A percentile compares a stretch with the other conserved stretches of the same genome.
Evolutionary conservation across 257 asterid species (phyloP).

Genomic region (Solanum verrucosum): DNA sequence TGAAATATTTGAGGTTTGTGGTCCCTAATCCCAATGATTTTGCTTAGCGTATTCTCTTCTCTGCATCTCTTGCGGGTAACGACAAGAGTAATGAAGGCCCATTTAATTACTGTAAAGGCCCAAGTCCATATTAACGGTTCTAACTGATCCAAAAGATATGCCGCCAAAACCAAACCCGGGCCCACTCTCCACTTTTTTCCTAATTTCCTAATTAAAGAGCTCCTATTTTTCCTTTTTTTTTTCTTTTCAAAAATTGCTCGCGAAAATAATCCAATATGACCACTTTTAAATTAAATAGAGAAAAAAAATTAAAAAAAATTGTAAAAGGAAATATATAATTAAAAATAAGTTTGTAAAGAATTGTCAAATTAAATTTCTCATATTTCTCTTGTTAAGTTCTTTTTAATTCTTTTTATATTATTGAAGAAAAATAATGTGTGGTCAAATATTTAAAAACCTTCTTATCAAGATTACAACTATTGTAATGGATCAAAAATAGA

Average conservation of each 20-base stretch:
- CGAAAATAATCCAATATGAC: background rate
- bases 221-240: background rate
- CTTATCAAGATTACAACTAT: background rate
- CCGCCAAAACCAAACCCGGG: background rate
- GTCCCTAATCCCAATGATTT: background rate
- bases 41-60: background rate
- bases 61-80: slow-evolving; percentile 2
- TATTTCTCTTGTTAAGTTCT: background rate
- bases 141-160: background rate
- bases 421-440: background rate
- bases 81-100: background rate
- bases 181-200: background rate
- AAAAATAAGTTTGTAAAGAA: background rate
- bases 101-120: background rate
- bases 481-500: background rate
- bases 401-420: background rate
- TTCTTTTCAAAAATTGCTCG: too few species aligned
- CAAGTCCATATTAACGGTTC: background rate
- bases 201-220: background rate
- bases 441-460: background rate
- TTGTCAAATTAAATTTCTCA: background rate
- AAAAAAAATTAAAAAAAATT: too few species aligned
- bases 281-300: too few species aligned
- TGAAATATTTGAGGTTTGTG: background rate
- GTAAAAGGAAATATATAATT: too few species aligned